phyloP scores from a whole-genome alignment of 2,329 filamentous ascomycete species.

The Chaetomium sp. region DNA sequence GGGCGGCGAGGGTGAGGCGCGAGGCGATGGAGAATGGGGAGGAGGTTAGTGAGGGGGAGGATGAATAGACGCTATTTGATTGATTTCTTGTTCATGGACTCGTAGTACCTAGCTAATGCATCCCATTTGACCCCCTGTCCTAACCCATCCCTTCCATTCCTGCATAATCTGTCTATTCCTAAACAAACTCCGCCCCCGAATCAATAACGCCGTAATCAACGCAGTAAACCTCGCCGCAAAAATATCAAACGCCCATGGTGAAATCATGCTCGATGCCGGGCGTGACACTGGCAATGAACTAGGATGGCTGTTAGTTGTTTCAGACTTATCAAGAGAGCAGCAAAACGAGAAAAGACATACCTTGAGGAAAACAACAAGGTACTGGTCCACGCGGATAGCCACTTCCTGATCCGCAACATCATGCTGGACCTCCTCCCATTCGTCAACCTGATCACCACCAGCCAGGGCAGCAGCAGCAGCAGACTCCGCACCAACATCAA shows the following conservation, averaged over 20 bases:
- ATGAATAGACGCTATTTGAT: constrained; percentile 4
- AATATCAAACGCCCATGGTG: constrained; percentile 77
- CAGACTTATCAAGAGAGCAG: not conserved
- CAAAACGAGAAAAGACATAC: constrained; percentile 33
- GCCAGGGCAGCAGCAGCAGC: constrained; percentile 48
- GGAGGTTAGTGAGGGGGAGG: constrained; percentile 41
- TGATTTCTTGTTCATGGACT: not conserved
- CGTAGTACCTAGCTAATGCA: not conserved
- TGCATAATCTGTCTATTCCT: not conserved
- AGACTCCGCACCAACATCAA: constrained; percentile 58
- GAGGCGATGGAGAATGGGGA: constrained; percentile 47
- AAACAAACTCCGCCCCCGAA: not conserved
- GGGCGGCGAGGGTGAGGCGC: constrained; percentile 51
- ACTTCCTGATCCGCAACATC: constrained; percentile 64
- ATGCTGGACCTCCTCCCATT: constrained; percentile 60
- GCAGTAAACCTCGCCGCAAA: not conserved
- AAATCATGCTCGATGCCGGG: constrained; percentile 97
- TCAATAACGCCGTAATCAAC: not conserved
- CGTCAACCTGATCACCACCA: constrained; percentile 46
- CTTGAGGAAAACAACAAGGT: constrained; percentile 81
- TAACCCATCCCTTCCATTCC: not conserved
- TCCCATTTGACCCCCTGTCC: constrained; percentile 2
- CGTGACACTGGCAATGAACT: constrained; percentile 82
- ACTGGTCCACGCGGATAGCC: constrained; percentile 82
- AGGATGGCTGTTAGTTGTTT: constrained; percentile 23